Conservation (phyloP, 805 yeast genomes). For the Yarrowia osloensis region DNA sequence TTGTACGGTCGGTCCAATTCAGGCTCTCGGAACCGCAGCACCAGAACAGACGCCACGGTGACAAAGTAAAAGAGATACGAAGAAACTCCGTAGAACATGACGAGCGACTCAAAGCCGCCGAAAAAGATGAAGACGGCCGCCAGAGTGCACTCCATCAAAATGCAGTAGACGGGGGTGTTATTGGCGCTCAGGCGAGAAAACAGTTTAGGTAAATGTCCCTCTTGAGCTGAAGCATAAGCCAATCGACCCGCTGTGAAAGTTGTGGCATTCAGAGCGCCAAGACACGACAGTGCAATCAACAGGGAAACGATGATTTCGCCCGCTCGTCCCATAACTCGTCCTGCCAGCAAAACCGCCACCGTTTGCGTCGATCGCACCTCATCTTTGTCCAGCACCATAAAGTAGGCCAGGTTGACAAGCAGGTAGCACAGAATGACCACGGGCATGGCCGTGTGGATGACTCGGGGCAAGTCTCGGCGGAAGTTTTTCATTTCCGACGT, state of each 20-base stretch:
- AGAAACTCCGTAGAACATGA: conserved; percentile 46
- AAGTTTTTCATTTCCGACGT: conserved; percentile 47
- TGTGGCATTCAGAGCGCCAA: conserved; percentile 48
- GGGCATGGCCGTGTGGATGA: conserved; percentile 47
- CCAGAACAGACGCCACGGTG: conserved; percentile 45
- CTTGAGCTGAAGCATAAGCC: conserved; percentile 44
- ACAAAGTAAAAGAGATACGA: conserved; percentile 42
- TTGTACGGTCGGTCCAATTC: conserved; percentile 44
- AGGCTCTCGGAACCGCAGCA: conserved; percentile 43
- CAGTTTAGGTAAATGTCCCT: conserved; percentile 41
- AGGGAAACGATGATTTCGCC: conserved; percentile 42
- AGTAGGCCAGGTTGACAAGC: conserved; percentile 45
- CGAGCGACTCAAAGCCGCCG: conserved; percentile 45
- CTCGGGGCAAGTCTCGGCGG: conserved; percentile 44
- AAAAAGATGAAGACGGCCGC: conserved; percentile 42
- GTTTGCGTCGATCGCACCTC: conserved; percentile 45
- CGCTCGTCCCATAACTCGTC: conserved; percentile 38
- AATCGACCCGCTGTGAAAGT: conserved; percentile 44
- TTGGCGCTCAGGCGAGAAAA: conserved; percentile 38
- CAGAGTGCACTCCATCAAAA: conserved; percentile 41
- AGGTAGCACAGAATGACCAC: conserved; percentile 44
- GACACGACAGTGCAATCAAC: conserved; percentile 45
- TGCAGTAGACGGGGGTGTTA: conserved; percentile 44
- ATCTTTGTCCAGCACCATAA: conserved; percentile 75
- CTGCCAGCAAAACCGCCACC: conserved; percentile 44